Evolutionary conservation across 2,329 filamentous ascomycete genomes (phyloP).

Genomic region (Thielaviopsis cerberus): DNA sequence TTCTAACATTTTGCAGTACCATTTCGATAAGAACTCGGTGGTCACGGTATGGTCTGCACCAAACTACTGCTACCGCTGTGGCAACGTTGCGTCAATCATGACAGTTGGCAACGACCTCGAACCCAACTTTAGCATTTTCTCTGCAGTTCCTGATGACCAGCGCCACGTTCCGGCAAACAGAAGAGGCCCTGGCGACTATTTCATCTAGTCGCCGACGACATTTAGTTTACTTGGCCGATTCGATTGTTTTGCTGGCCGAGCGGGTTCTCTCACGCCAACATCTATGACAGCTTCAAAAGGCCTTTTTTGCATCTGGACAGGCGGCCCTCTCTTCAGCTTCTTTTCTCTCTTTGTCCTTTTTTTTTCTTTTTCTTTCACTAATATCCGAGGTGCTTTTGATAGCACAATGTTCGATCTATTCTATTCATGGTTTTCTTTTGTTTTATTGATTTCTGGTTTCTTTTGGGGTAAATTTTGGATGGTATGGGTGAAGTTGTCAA

Average conservation of each 20-base stretch:
- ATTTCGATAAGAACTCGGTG: conserved; percentile 86
- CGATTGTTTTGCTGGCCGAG: neutral
- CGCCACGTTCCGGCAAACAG: conserved; percentile 59
- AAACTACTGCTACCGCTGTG: conserved; percentile 88
- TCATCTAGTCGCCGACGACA: conserved; percentile 29
- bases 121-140: conserved; percentile 84
- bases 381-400: neutral
- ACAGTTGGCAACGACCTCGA: conserved; percentile 69
- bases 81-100: conserved; percentile 94
- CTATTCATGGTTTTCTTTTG: neutral
- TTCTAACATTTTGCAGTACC: conserved; percentile 41
- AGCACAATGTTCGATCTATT: neutral
- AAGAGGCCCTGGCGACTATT: conserved; percentile 51
- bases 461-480: neutral
- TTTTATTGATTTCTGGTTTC: neutral
- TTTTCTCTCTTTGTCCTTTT: neutral
- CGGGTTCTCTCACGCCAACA: neutral
- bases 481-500: neutral
- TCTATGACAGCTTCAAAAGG: neutral
- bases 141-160: conserved; percentile 70
- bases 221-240: neutral
- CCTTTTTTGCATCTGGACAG: neutral
- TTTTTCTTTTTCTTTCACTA: neutral
- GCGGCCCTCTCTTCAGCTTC: neutral
- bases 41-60: conserved; percentile 97